These are phyloP conservation scores for Atkinsonella hypoxylon DNA, from an alignment of 2,329 filamentous ascomycete genomes.

Conservation along the genomic window DNA sequence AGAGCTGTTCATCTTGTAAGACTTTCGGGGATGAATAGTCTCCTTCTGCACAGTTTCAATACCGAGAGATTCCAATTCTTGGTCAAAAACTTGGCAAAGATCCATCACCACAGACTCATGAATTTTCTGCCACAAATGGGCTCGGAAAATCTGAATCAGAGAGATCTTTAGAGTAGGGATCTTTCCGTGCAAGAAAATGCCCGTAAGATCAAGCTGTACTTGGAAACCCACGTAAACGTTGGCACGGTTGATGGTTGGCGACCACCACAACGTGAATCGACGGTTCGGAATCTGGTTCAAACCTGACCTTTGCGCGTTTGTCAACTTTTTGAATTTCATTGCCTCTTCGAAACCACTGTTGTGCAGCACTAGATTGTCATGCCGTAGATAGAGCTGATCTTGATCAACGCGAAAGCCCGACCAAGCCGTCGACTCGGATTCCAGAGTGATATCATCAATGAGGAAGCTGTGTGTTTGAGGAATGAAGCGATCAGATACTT, in stretches of 20 bases:
- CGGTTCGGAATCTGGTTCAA: constrained; percentile 97
- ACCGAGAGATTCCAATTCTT: constrained; percentile 87
- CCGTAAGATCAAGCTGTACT: constrained; percentile 92
- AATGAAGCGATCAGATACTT: constrained; percentile 6
- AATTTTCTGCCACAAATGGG: constrained; percentile 99
- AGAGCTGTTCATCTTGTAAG: constrained; percentile 99
- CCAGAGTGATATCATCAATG: constrained; percentile 29
- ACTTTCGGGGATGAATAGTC: constrained; percentile 97
- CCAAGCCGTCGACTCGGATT: constrained; percentile 31
- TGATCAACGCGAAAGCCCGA: constrained; percentile 38
- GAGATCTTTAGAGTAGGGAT: constrained; percentile 98
- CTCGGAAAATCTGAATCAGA: constrained; percentile 96
- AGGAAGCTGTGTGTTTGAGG: constrained; percentile 23
- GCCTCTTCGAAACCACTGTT: constrained; percentile 38
- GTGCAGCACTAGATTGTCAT: constrained; percentile 13
- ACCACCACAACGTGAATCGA: constrained; percentile 98
- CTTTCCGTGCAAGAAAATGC: constrained; percentile 98
- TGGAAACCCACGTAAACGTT: constrained; percentile 99
- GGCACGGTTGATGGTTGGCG: constrained; percentile 80
- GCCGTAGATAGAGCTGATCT: constrained; percentile 37
- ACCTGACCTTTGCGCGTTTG: constrained; percentile 93
- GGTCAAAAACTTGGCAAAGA: constrained; percentile 94
- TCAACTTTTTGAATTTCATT: constrained; percentile 99
- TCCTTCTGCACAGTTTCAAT: constrained; percentile 99
- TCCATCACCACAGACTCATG: constrained; percentile 99